Evolutionary conservation across 2,329 filamentous ascomycete species (phyloP).

Genomic region (Cytospora paraplurivora): DNA sequence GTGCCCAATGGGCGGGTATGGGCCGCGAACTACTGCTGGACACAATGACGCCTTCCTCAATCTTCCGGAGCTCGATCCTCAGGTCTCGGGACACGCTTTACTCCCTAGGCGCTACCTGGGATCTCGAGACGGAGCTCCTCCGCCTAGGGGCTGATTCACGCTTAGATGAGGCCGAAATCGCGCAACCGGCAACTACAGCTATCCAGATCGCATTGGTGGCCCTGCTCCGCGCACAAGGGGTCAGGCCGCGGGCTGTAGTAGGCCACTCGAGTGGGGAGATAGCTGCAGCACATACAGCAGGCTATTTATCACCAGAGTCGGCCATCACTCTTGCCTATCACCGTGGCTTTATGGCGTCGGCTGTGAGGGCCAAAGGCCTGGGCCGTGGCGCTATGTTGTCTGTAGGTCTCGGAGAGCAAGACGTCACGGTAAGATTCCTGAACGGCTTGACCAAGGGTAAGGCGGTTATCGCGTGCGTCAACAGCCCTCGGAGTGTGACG

Average conservation of each 20-base stretch:
- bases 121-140: conserved; percentile 32
- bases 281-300: conserved; percentile 11
- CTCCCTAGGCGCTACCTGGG: conserved; percentile 30
- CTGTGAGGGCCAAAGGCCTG: background rate
- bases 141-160: conserved; percentile 22
- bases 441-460: conserved; percentile 28
- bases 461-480: conserved; percentile 49
- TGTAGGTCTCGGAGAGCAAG: conserved; percentile 19
- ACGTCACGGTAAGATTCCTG: conserved; percentile 7
- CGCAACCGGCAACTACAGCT: conserved; percentile 38
- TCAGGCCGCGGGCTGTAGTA: conserved; percentile 35
- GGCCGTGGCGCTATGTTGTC: conserved; percentile 29
- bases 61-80: conserved; percentile 33
- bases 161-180: conserved; percentile 34
- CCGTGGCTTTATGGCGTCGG: conserved; percentile 11
- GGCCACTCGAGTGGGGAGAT: conserved; percentile 34
- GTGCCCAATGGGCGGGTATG: conserved; percentile 37
- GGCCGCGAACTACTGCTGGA: conserved; percentile 34
- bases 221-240: conserved; percentile 32
- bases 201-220: conserved; percentile 36
- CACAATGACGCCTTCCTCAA: too few relatives aligned
- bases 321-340: background rate
- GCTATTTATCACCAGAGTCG: background rate
- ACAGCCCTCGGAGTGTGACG: conserved; percentile 55
- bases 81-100: background rate